A percentile compares a stretch with the other conserved stretches of the same genome.
These are phyloP conservation scores for Hortiboletus campestris DNA, from an alignment of 768 basidiomycete genomes.

Conservation along the genomic window DNA sequence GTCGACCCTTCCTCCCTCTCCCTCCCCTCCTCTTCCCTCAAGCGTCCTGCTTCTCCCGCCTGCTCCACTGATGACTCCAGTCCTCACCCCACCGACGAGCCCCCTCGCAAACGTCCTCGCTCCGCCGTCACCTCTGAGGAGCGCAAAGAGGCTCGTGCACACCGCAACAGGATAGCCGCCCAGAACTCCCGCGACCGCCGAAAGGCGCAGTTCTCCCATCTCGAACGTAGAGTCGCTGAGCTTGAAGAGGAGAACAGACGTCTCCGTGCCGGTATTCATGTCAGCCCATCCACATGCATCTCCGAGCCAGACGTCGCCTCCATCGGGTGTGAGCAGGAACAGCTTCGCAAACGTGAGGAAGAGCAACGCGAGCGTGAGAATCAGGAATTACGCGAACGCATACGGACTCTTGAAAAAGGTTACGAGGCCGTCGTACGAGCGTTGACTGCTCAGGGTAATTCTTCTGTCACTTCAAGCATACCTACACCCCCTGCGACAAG, in stretches of 20 bases:
- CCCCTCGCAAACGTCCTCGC: constrained; percentile 75
- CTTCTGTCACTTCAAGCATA: constrained; percentile 20
- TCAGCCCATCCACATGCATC: constrained; percentile 22
- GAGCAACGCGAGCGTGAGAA: constrained; percentile 63
- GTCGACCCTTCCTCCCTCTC: constrained; percentile 41
- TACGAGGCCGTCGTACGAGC: constrained; percentile 82
- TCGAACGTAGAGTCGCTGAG: constrained; percentile 65
- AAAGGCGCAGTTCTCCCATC: constrained; percentile 74
- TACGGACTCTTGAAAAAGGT: constrained; percentile 74
- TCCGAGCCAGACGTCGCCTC: constrained; percentile 26
- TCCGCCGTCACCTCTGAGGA: constrained; percentile 65
- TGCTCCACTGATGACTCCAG: constrained; percentile 16
- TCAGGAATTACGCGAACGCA: constrained; percentile 69
- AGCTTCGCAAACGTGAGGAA: constrained; percentile 34
- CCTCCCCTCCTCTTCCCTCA: constrained; percentile 34
- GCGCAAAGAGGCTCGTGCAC: constrained; percentile 83
- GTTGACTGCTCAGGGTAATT: constrained; percentile 55
- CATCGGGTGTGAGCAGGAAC: constrained; percentile 28
- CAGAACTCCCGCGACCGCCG: constrained; percentile 91
- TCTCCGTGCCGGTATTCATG: constrained; percentile 53
- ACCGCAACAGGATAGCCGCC: constrained; percentile 90
- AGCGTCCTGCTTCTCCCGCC: constrained; percentile 29
- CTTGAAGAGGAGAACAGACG: constrained; percentile 83
- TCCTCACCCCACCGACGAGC: constrained; percentile 32
- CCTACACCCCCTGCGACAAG: constrained; percentile 15